Conservation (phyloP, 2,329 filamentous ascomycete species). For the Aspergillus caelatus region DNA sequence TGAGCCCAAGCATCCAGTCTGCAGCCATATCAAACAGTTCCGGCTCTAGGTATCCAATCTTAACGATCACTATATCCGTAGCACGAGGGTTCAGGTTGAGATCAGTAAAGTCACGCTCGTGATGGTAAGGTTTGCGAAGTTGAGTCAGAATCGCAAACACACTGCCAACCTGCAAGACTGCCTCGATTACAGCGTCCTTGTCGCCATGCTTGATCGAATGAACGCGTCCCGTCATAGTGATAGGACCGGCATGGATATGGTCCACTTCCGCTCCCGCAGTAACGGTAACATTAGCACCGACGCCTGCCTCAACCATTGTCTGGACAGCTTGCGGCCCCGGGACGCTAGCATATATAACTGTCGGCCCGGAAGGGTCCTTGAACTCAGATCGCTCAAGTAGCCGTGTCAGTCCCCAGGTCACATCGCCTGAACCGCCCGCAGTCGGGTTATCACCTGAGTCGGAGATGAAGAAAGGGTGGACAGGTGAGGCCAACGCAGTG, state of each 20-base stretch:
- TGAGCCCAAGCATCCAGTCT: conserved; percentile 59
- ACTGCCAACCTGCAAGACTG: conserved; percentile 54
- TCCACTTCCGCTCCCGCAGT: conserved; percentile 57
- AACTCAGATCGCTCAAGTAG: conserved; percentile 53
- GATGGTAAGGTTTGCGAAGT: conserved; percentile 58
- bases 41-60: conserved; percentile 60
- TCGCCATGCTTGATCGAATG: conserved; percentile 57
- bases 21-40: conserved; percentile 57
- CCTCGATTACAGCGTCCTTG: conserved; percentile 50
- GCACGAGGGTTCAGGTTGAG: conserved; percentile 50
- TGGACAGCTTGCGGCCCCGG: conserved; percentile 51
- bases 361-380: conserved; percentile 37
- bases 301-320: conserved; percentile 47
- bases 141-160: conserved; percentile 57
- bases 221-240: conserved; percentile 55
- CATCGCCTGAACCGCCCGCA: conserved; percentile 57
- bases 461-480: conserved; percentile 57
- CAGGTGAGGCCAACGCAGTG: conserved; percentile 42
- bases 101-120: conserved; percentile 55
- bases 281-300: conserved; percentile 54
- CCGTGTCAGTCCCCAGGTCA: conserved; percentile 55
- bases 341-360: conserved; percentile 57
- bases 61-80: conserved; percentile 57
- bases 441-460: conserved; percentile 61
- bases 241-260: conserved; percentile 50